Evolutionary conservation across 768 basidiomycete species (phyloP).

Genomic region (Leccinum pellstonianum): DNA sequence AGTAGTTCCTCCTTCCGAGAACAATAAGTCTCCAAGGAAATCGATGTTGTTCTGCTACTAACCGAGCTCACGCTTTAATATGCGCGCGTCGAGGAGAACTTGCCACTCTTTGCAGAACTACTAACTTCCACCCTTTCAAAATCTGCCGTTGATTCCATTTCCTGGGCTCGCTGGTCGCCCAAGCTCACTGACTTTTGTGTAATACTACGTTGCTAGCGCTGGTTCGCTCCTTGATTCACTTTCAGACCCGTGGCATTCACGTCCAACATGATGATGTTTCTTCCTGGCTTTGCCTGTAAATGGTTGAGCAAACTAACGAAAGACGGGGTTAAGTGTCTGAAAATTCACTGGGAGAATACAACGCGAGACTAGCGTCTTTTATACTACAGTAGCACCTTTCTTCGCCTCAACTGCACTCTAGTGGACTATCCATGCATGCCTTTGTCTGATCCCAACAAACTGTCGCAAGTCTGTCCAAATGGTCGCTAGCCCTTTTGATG

Average conservation of each 20-base stretch:
- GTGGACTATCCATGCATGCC: constrained; percentile 14
- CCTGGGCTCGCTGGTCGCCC: constrained; percentile 28
- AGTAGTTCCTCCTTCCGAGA: constrained; percentile 10
- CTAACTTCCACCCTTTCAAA: not conserved
- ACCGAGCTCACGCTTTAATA: constrained; percentile 3
- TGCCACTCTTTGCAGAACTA: not conserved
- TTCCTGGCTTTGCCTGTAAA: constrained; percentile 32
- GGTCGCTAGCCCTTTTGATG: no score
- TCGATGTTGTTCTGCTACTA: not conserved
- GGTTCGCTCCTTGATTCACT: constrained; percentile 16
- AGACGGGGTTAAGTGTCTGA: no score
- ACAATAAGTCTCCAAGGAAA: constrained; percentile 33
- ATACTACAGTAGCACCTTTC: no score
- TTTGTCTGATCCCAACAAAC: no score
- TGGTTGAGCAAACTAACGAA: not conserved
- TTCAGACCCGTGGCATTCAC: constrained; percentile 1
- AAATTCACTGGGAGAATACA: no score
- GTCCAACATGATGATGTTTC: constrained; percentile 20
- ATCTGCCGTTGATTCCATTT: constrained; percentile 1
- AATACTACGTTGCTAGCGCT: constrained; percentile 18
- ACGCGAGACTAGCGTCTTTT: no score
- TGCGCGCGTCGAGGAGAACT: not conserved
- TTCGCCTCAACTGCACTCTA: no score
- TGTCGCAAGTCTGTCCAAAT: no score
- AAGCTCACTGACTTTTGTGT: constrained; percentile 14